Base-by-base conservation (phyloP, 1,139 yeast species). In the Scheffersomyces quercinus region DNA sequence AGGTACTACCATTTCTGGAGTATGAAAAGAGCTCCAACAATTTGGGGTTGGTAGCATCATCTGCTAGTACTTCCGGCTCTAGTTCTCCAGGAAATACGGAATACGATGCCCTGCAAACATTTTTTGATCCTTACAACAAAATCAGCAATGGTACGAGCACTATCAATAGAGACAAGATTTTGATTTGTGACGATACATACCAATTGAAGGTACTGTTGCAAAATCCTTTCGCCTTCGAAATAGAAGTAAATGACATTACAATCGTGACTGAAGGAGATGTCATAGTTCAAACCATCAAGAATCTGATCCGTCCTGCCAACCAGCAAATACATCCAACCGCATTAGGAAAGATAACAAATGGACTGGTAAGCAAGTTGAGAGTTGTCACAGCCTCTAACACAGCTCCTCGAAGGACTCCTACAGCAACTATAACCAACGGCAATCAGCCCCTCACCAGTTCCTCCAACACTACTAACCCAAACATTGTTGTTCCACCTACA, bases 171-270 rank as follows among this genome's bases (percentile, higher is more conserved):
- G 73, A 70, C 12, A 60, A 64, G 26, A 61, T 77, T 10, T 53
- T 83, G 12, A 79, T 84, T 2, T 77, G 75, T 47, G 83, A 79
- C 41, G 89, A 85, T 41, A 62, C 72, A 10, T 75, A 76, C 29
- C 82, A 77, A 49, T 65, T 85, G 28, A 63, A 70, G 14, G 68
- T 88, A 1, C 69, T 74, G 2, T 56, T 93, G 8, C 93, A 87
- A 55, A 93, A 93, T 57, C 96, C 97, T 2, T 89, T 82, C 64
- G 79, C 81, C 9, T 89, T 88, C 61, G 89, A 85, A 39, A 65
- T 91, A 9, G 85, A 82, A 37, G 67, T 93, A 3, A 69, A 70
- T 29, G 81, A 81, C 38, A 60, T 88, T 2, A 61, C 66, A 35
- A 64, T 84, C 3, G 68, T 67, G 0, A 61, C 78, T 5, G 68